phyloP scores from a whole-genome alignment of 2,329 filamentous ascomycete genomes.

The Pyricularia sp. region DNA sequence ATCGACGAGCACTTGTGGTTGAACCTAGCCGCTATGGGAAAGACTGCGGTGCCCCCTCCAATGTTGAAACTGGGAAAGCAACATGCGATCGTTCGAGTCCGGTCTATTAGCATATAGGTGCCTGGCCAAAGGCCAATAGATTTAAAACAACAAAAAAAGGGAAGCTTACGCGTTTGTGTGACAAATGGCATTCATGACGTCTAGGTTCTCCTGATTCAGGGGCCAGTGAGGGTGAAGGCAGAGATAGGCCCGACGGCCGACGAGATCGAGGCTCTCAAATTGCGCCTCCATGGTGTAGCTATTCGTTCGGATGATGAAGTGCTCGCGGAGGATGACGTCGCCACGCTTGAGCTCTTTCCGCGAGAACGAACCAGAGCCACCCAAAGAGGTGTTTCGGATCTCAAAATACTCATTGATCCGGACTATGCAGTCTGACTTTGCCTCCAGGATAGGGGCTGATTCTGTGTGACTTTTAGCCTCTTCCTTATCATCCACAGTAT shows the following conservation, averaged over 20 bases:
- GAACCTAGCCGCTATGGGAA: conserved; percentile 39
- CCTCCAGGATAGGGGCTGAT: neutral
- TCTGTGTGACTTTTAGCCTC: neutral
- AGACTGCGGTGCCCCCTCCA: conserved; percentile 23
- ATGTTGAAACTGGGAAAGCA: conserved; percentile 13
- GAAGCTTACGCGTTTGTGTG: conserved; percentile 31
- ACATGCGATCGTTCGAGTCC: neutral
- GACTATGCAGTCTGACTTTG: neutral
- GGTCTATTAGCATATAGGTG: neutral
- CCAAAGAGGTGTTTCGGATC: conserved; percentile 25
- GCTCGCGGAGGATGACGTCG: conserved; percentile 31
- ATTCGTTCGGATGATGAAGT: conserved; percentile 24
- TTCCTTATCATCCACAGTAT: neutral
- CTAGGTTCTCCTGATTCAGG: conserved; percentile 7
- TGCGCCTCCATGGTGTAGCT: conserved; percentile 17
- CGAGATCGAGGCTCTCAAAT: conserved; percentile 20
- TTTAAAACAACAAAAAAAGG: neutral
- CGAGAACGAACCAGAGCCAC: conserved; percentile 36
- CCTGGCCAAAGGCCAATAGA: neutral
- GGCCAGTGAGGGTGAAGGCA: conserved; percentile 20
- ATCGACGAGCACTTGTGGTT: conserved; percentile 40
- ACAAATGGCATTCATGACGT: conserved; percentile 24
- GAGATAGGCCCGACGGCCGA: conserved; percentile 19
- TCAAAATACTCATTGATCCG: conserved; percentile 25
- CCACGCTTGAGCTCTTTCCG: conserved; percentile 20